Percentiles rank a stretch among this genome's conserved stretches.
These are phyloP conservation scores for Microthyrium microscopicum DNA, from an alignment of 2,329 filamentous ascomycete species.

Conservation along the genomic window DNA sequence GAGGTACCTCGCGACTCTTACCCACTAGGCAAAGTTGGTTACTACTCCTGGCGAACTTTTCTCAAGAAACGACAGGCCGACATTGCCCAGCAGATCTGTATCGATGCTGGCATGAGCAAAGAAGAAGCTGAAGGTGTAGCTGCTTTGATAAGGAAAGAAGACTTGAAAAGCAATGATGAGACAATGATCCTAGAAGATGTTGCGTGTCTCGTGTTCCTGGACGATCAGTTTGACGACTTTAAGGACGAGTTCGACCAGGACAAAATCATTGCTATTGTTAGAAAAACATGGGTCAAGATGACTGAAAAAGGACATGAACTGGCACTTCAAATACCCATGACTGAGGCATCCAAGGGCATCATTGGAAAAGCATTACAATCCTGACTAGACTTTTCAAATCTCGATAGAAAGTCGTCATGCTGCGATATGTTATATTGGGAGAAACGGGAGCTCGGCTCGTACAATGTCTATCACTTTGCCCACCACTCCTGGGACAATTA, in stretches of 20 bases:
- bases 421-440: too few relatives aligned
- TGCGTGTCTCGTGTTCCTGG: conserved; percentile 72
- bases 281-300: conserved; percentile 27
- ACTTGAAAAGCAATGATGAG: conserved; percentile 45
- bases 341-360: conserved; percentile 9
- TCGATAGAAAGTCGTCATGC: too few relatives aligned
- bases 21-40: conserved; percentile 58
- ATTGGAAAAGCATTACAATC: conserved; percentile 8
- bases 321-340: conserved; percentile 7
- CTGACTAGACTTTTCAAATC: neutral
- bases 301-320: conserved; percentile 17
- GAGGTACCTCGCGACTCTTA: conserved; percentile 60
- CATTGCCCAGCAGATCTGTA: conserved; percentile 38
- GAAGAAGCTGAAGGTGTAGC: conserved; percentile 47
- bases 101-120: conserved; percentile 30
- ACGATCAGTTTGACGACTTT: conserved; percentile 73
- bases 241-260: conserved; percentile 57
- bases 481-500: too few relatives aligned
- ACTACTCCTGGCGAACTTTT: conserved; percentile 62
- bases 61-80: conserved; percentile 57
- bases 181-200: conserved; percentile 70
- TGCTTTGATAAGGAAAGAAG: conserved; percentile 64
- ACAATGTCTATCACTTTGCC: too few relatives aligned
- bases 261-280: conserved; percentile 45
- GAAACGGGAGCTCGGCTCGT: too few relatives aligned